These are phyloP conservation scores for Neurospora sp. DNA, from an alignment of 2,329 filamentous ascomycete species.

Conservation along the genomic window DNA sequence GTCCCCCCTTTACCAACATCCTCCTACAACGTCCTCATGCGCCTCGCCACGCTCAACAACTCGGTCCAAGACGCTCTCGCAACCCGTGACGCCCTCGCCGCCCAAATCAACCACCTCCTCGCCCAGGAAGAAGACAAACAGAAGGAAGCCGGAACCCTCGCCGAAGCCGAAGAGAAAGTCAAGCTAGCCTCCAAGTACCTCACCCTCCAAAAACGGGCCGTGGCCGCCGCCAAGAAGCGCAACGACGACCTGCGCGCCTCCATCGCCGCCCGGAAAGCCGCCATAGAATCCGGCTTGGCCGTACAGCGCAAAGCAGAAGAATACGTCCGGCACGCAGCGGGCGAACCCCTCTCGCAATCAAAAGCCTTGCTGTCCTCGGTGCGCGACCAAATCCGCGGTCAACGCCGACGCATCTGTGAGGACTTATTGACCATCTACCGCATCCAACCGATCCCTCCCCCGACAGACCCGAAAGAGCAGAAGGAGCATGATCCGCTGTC, in stretches of 20 bases:
- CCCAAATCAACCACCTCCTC: conserved; percentile 63
- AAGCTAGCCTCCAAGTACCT: conserved; percentile 45
- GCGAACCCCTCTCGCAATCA: conserved; percentile 46
- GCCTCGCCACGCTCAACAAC: conserved; percentile 76
- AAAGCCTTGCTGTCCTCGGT: conserved; percentile 45
- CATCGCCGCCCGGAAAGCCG: conserved; percentile 52
- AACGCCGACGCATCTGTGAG: conserved; percentile 78
- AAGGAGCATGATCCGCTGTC: conserved; percentile 42
- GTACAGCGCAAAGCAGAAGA: conserved; percentile 48
- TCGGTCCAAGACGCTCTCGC: conserved; percentile 83
- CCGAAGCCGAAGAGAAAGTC: conserved; percentile 39
- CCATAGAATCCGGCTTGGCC: conserved; percentile 55
- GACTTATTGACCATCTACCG: conserved; percentile 72
- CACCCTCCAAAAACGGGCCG: conserved; percentile 52
- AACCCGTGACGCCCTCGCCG: conserved; percentile 62
- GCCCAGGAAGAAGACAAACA: conserved; percentile 30
- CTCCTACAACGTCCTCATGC: conserved; percentile 82
- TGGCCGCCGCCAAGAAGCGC: conserved; percentile 51
- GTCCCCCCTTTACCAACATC: conserved; percentile 51
- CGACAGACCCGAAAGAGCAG: background rate
- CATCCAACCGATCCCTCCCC: conserved; percentile 54
- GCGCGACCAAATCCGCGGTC: conserved; percentile 64
- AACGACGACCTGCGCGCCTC: conserved; percentile 60
- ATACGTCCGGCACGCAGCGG: conserved; percentile 51
- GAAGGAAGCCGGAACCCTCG: conserved; percentile 18